phyloP scores from a whole-genome alignment of 441 rosid genomes.

The Populus hybrid region DNA sequence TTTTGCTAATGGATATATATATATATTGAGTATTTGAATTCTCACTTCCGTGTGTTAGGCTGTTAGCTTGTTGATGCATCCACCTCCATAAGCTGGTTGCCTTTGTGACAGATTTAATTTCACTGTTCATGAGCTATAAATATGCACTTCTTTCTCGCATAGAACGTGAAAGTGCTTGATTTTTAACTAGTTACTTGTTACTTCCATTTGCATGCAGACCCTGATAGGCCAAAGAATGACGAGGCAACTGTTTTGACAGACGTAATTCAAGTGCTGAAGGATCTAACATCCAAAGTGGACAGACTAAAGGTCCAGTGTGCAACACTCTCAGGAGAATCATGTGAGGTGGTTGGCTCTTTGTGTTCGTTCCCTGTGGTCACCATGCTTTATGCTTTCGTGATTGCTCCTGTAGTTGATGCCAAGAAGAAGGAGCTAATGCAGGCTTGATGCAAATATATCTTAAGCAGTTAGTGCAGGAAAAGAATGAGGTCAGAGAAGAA shows the following conservation, averaged over 20 bases:
- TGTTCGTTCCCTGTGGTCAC: neutral
- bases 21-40: too few species aligned
- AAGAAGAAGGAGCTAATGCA: constrained; percentile 38
- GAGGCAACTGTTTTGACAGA: constrained; percentile 67
- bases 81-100: neutral
- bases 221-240: constrained; percentile 78
- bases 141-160: neutral
- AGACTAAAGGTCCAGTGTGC: constrained; percentile 51
- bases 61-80: neutral
- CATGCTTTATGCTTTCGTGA: neutral
- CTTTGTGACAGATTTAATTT: neutral
- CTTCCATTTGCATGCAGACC: constrained; percentile 38
- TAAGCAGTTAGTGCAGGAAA: constrained; percentile 65
- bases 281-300: constrained; percentile 60
- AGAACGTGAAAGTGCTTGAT: neutral
- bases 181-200: neutral
- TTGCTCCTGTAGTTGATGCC: neutral
- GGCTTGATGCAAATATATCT: constrained; percentile 20
- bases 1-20: too few species aligned
- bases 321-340: constrained; percentile 68
- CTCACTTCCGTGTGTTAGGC: neutral
- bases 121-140: too few species aligned
- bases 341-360: constrained; percentile 40
- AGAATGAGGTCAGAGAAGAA: constrained; percentile 74
- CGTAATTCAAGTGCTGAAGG: constrained; percentile 62